A percentile compares a stretch with the other conserved stretches of the same genome.
phyloP scores from a whole-genome alignment of 2,329 filamentous ascomycete genomes.

The Penicillium sp. region DNA sequence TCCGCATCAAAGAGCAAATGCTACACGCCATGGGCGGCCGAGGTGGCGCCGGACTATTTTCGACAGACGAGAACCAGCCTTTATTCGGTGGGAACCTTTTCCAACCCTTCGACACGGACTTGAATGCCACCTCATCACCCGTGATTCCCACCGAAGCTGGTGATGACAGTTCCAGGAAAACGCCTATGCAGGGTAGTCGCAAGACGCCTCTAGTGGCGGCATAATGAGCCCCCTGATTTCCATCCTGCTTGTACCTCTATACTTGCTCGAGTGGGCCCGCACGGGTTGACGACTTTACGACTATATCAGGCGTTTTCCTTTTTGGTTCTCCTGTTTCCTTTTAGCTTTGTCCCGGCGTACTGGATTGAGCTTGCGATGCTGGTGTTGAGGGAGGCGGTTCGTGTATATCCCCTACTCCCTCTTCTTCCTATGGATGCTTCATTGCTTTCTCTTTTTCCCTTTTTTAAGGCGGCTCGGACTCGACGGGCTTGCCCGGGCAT shows the following conservation, averaged over 20 bases:
- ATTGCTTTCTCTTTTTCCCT: background rate
- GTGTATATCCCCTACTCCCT: background rate
- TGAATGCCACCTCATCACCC: slow-evolving; percentile 22
- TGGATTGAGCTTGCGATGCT: slow-evolving; percentile 10
- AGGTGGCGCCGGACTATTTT: slow-evolving; percentile 49
- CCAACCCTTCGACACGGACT: slow-evolving; percentile 30
- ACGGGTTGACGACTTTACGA: slow-evolving; percentile 26
- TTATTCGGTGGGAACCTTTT: slow-evolving; percentile 38
- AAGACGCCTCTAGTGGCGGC: slow-evolving; percentile 19
- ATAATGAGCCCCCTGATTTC: background rate
- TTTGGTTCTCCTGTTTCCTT: background rate
- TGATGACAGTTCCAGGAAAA: slow-evolving; percentile 27
- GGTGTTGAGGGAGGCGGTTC: slow-evolving; percentile 15
- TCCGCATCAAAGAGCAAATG: slow-evolving; percentile 66
- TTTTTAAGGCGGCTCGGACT: slow-evolving; percentile 5
- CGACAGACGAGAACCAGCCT: slow-evolving; percentile 35
- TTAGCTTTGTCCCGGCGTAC: background rate
- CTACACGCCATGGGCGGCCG: slow-evolving; percentile 58
- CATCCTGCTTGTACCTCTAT: background rate
- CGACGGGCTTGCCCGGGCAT: slow-evolving; percentile 2
- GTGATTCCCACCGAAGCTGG: slow-evolving; percentile 21
- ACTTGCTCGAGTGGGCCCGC: background rate
- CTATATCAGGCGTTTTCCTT: slow-evolving; percentile 10
- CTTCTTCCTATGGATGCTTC: too few relatives aligned
- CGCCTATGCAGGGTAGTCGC: slow-evolving; percentile 20